Conservation (phyloP, 768 basidiomycete species). For the Trametes cingulata region DNA sequence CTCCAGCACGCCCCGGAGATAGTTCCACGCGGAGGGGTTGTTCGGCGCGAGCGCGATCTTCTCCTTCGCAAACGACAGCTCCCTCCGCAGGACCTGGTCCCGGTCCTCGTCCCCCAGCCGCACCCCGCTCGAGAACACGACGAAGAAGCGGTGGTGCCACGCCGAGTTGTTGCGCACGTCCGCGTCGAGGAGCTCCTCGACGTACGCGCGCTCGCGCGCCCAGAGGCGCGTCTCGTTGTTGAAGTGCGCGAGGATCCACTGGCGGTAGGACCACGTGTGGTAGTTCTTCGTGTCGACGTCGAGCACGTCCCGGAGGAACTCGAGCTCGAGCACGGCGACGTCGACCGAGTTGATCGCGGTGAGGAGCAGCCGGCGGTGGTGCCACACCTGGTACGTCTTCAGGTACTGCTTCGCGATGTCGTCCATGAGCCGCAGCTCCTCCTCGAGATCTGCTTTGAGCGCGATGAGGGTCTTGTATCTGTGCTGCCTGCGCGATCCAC, state of each 20-base stretch:
- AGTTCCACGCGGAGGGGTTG: conserved; percentile 97
- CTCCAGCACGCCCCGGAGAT: conserved; percentile 83
- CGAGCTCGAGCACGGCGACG: conserved; percentile 59
- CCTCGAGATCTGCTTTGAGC: conserved; percentile 64
- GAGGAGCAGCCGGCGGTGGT: conserved; percentile 80
- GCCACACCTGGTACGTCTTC: conserved; percentile 99
- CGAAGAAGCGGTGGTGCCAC: conserved; percentile 95
- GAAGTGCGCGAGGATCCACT: conserved; percentile 91
- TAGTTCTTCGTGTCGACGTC: conserved; percentile 91
- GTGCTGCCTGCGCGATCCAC: conserved; percentile 72
- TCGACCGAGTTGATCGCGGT: conserved; percentile 42
- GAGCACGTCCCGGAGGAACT: conserved; percentile 74
- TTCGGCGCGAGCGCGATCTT: conserved; percentile 87
- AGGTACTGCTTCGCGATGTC: conserved; percentile 79
- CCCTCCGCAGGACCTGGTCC: conserved; percentile 60
- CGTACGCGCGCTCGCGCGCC: conserved; percentile 72
- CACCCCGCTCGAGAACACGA: conserved; percentile 71
- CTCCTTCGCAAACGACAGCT: conserved; percentile 79
- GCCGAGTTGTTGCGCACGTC: conserved; percentile 97
- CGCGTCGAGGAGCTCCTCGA: conserved; percentile 63
- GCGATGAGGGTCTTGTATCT: conserved; percentile 84
- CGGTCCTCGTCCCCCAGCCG: conserved; percentile 62
- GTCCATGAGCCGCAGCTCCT: conserved; percentile 85
- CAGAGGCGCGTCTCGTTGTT: conserved; percentile 65
- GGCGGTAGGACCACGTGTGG: conserved; percentile 98